A percentile compares a stretch with the other conserved stretches of the same genome.
These are phyloP conservation scores for Botrytis fabae DNA, from an alignment of 2,329 filamentous ascomycete genomes.

Conservation along the genomic window DNA sequence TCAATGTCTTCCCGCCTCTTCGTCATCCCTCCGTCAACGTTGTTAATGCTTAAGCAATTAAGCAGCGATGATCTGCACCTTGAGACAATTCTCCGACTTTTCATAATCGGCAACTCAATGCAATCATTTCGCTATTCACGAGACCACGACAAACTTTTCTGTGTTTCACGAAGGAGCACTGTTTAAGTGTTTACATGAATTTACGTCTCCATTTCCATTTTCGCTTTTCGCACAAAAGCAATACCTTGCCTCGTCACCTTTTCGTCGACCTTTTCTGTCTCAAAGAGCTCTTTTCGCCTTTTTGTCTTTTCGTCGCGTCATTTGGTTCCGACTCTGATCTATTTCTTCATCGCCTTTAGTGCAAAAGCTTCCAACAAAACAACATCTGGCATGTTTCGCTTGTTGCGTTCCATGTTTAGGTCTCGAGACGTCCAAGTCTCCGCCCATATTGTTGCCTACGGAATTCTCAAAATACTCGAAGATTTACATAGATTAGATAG, in stretches of 20 bases:
- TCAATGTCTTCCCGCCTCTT: constrained; percentile 24
- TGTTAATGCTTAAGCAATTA: constrained; percentile 14
- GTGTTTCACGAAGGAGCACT: background rate
- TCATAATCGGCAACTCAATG: background rate
- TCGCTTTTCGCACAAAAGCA: constrained; percentile 6
- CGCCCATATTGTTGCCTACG: background rate
- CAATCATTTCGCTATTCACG: background rate
- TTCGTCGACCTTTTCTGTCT: background rate
- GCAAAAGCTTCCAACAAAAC: background rate
- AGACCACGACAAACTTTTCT: constrained; percentile 5
- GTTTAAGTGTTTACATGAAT: background rate
- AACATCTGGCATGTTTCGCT: constrained; percentile 14
- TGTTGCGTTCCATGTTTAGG: background rate
- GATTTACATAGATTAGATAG: background rate
- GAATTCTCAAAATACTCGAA: background rate
- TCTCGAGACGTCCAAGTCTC: background rate
- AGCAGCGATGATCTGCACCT: background rate
- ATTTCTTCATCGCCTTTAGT: background rate
- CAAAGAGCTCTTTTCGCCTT: background rate
- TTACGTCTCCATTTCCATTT: constrained; percentile 7
- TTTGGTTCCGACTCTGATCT: background rate
- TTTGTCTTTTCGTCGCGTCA: background rate
- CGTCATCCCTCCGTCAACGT: background rate
- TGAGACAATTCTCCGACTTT: background rate
- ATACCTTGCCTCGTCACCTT: background rate